Percentiles rank a stretch among this genome's conserved stretches.
These are phyloP conservation scores for Yamadazyma friedrichii DNA, from an alignment of 1,139 yeast genomes.

Conservation along the genomic window DNA sequence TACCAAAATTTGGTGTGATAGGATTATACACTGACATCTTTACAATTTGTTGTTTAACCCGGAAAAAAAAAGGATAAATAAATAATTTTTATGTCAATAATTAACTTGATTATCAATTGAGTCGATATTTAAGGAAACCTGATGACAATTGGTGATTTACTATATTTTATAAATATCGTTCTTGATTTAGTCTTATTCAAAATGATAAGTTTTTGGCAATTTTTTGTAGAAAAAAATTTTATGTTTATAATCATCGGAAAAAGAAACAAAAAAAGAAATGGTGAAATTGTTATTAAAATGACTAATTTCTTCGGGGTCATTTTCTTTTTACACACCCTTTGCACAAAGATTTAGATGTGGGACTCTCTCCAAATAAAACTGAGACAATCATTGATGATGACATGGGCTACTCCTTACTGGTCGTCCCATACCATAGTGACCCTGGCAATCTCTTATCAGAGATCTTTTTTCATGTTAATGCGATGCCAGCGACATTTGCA, in stretches of 20 bases:
- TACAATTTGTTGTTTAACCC: too few relatives aligned
- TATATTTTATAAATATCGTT: neutral
- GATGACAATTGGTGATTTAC: neutral
- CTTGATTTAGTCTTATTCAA: neutral
- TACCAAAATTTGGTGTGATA: conserved; percentile 30
- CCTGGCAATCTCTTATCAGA: too few relatives aligned
- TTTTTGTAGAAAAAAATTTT: conserved; percentile 6
- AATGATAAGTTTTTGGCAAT: neutral
- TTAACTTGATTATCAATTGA: conserved; percentile 1
- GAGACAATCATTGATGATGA: too few relatives aligned
- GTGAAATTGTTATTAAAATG: neutral
- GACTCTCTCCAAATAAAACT: too few relatives aligned
- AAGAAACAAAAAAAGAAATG: conserved; percentile 6
- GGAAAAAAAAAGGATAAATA: neutral
- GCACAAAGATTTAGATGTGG: too few relatives aligned
- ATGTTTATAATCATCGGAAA: conserved; percentile 9
- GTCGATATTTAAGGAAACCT: neutral
- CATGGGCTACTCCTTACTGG: too few relatives aligned
- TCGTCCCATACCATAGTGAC: too few relatives aligned
- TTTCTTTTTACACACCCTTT: too few relatives aligned
- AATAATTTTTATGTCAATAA: neutral
- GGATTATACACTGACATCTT: conserved; percentile 32
- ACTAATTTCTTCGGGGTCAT: too few relatives aligned
- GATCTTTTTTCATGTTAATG: neutral
- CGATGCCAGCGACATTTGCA: neutral